phyloP scores from a whole-genome alignment of 306 rosid genomes.

The Hippophae tibetana region DNA sequence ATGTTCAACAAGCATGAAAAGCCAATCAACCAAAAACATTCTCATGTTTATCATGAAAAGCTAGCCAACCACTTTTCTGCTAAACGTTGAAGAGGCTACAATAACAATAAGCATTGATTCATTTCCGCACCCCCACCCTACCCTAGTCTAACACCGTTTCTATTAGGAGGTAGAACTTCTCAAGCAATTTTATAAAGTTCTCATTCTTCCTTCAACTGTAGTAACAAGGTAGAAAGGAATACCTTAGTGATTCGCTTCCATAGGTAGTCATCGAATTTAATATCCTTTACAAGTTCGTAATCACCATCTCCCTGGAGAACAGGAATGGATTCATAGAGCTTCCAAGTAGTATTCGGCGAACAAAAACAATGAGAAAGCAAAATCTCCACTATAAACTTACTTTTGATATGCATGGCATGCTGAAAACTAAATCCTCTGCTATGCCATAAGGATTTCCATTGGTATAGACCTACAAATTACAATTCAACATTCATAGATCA shows the following conservation, averaged over 20 bases:
- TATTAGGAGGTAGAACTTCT: too few relatives aligned
- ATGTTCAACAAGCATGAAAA: too few relatives aligned
- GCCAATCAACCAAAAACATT: too few relatives aligned
- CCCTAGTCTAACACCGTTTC: too few relatives aligned
- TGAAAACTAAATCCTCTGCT: conserved; percentile 81
- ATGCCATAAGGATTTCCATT: conserved; percentile 88
- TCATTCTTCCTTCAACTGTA: background rate
- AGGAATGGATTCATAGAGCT: background rate
- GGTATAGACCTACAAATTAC: conserved; percentile 65
- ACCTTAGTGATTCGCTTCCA: conserved; percentile 61
- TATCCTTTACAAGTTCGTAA: conserved; percentile 77
- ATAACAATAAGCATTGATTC: too few relatives aligned
- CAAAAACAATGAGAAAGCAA: conserved; percentile 8
- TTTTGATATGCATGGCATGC: conserved; percentile 95
- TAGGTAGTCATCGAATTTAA: conserved; percentile 72
- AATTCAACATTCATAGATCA: conserved; percentile 1
- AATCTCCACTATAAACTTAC: conserved; percentile 30
- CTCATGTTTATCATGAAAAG: too few relatives aligned
- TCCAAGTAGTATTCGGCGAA: background rate
- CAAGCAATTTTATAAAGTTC: too few relatives aligned
- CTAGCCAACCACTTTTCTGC: too few relatives aligned
- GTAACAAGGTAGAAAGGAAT: background rate
- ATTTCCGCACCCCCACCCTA: too few relatives aligned
- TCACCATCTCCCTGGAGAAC: conserved; percentile 77
- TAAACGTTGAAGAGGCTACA: too few relatives aligned